Conservation (phyloP, 768 basidiomycete species). For the Termitomyces sp. region DNA sequence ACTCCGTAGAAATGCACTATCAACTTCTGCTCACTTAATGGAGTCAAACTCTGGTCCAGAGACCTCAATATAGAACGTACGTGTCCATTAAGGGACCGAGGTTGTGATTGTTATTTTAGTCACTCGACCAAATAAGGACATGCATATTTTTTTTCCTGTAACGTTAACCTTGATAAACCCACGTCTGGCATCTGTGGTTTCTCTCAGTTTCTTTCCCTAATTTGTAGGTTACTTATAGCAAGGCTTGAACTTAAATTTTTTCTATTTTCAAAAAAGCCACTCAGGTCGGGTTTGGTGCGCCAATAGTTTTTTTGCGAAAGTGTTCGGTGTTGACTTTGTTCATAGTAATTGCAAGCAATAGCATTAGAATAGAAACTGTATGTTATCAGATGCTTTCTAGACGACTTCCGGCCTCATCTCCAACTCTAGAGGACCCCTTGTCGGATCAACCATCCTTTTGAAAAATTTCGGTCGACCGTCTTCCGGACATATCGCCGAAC, state of each 20-base stretch:
- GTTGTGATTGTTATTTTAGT: neutral
- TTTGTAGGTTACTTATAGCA: neutral
- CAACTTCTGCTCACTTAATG: neutral
- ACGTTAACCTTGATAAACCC: neutral
- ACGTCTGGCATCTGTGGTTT: neutral
- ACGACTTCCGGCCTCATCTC: neutral
- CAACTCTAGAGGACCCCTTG: neutral
- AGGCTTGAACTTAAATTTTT: neutral
- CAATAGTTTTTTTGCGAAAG: neutral
- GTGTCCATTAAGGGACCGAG: too few species aligned
- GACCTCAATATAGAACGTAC: too few species aligned
- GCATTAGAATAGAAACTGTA: neutral
- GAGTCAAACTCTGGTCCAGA: too few species aligned
- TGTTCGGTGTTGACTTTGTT: neutral
- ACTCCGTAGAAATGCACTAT: too few species aligned
- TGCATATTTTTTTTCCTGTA: neutral
- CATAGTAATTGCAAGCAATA: neutral
- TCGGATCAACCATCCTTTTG: neutral
- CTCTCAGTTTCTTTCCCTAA: neutral
- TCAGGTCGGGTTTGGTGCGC: neutral
- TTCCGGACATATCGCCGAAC: neutral
- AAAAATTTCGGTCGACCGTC: neutral
- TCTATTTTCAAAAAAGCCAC: neutral
- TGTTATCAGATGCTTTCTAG: neutral
- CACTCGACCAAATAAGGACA: neutral